Evolutionary conservation across 1,139 yeast genomes (phyloP), one percentile per base, ranked within the genome.

Genomic region (Pichia sp.): DNA sequence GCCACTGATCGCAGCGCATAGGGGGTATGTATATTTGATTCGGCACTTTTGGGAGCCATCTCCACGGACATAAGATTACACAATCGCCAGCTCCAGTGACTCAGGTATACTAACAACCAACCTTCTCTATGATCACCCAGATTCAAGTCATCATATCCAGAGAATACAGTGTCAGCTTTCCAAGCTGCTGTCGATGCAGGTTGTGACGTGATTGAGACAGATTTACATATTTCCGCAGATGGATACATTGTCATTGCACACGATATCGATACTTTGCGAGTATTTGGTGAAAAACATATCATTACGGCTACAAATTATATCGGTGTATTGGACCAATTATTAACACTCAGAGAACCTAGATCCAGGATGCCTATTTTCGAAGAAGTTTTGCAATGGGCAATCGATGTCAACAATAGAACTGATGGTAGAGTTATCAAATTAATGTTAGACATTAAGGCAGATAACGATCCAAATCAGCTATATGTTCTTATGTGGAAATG

Each of bases 361-460:
- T 78, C 77, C 46, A 63, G 62, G 12, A 68, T 88, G 60, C 68
- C 87, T 16, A 70, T 83, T 0, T 70, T 91, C 29, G 57, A 57
- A 18, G 75, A 80, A 13, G 63, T 83, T 2, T 63, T 85, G 12
- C 48, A 60, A 18, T 80, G 93, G 84, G 67, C 75, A 44, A 58
- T 64, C 4, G 50, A 58, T 5, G 69, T 72, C 40, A 40, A 40
- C 23, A 10, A 29, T 7, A 8, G 17, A 3, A 56, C 56, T 27
- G 36, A 32, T 48, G 32, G 32, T 47, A 27, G 55, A 51, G 14
- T 47, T 51, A 33, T 68, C 17, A 67, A 67, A 47, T 57, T 86
- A 38, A 82, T 86, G 86, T 64, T 91, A 46, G 98, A 91, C 55
- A 76, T 88, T 50, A 91, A 91, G 60, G 64, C 75, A 16, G 70